Evolutionary conservation across 148 eudicot species (phyloP).

Genomic region (Bassia scoparia): DNA sequence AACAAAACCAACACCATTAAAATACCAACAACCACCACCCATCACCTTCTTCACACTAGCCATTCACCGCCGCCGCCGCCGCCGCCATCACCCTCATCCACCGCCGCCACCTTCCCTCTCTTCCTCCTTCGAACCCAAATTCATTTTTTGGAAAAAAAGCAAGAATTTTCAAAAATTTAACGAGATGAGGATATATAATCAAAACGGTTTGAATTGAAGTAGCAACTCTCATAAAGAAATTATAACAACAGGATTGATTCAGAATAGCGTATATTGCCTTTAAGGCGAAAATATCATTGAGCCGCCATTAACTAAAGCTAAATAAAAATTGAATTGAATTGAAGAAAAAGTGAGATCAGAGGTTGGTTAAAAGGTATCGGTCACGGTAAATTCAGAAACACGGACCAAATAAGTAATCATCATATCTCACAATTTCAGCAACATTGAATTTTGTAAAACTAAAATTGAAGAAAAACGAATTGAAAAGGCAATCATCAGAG

Average conservation of each 20-base stretch:
- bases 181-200: no score
- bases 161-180: no score
- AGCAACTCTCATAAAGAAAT: slow-evolving; percentile 36
- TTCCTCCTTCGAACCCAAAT: no score
- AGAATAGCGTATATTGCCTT: slow-evolving; percentile 60
- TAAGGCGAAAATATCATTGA: slow-evolving; percentile 43
- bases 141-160: no score
- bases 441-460: background rate
- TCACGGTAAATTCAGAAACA: slow-evolving; percentile 69
- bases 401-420: slow-evolving; percentile 60
- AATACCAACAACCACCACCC: no score
- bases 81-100: no score
- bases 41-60: no score
- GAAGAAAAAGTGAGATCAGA: slow-evolving; percentile 43
- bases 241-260: slow-evolving; percentile 30
- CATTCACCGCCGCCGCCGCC: no score
- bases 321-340: background rate
- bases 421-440: slow-evolving; percentile 27
- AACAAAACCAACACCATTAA: no score
- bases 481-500: slow-evolving; percentile 52
- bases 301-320: background rate
- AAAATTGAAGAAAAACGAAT: background rate
- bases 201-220: background rate
- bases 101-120: no score
- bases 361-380: slow-evolving; percentile 40